Conservation (phyloP, 495 filamentous ascomycete species). For the Tuber microsphaerosporum region DNA sequence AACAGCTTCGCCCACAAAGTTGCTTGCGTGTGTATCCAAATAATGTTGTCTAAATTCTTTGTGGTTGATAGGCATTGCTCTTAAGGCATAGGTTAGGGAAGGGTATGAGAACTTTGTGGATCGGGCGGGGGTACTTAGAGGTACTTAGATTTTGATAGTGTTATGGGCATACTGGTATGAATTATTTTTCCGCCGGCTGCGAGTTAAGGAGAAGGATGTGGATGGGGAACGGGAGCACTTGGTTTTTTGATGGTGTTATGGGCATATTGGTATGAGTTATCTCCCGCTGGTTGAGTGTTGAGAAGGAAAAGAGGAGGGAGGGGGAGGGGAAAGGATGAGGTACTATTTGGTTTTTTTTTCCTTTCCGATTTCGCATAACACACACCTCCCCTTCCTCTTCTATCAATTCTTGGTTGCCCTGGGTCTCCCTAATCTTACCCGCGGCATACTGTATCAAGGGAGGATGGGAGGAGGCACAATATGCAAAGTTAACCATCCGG, state of each 20-base stretch:
- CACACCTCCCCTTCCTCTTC: not conserved
- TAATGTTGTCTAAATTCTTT: too few relatives aligned
- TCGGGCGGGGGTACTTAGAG: too few relatives aligned
- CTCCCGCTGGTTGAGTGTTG: not conserved
- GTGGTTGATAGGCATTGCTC: not conserved
- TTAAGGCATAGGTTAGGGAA: not conserved
- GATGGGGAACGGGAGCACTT: not conserved
- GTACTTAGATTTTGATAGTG: too few relatives aligned
- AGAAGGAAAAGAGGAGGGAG: not conserved
- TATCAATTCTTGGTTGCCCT: not conserved
- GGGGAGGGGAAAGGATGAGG: not conserved
- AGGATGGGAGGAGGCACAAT: not conserved
- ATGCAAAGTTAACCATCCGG: not conserved
- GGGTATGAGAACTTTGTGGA: not conserved
- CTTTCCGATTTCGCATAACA: not conserved
- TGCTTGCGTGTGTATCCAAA: too few relatives aligned
- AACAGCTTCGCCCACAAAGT: too few relatives aligned
- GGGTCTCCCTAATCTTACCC: not conserved
- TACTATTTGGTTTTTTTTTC: not conserved
- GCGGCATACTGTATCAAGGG: not conserved
- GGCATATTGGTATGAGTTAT: not conserved
- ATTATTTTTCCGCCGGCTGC: too few relatives aligned
- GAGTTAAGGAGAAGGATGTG: too few relatives aligned
- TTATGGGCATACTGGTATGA: too few relatives aligned
- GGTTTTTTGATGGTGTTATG: not conserved